Conservation (phyloP, 1,139 yeast genomes). For the Pichia sp. region DNA sequence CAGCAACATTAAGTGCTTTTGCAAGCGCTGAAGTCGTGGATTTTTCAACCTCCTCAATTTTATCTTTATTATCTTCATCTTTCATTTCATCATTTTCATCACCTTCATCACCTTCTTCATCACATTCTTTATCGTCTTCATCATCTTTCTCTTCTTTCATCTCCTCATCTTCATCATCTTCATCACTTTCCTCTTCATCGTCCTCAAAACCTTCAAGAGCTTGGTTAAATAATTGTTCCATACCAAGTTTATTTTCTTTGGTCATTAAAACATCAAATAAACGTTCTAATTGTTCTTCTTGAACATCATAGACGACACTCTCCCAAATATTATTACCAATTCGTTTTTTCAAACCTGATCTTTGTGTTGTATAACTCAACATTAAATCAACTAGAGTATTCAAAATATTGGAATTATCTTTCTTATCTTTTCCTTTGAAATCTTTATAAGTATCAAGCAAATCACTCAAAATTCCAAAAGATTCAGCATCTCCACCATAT, state of each 20-base stretch:
- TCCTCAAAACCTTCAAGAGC: conserved; percentile 44
- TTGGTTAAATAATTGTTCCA: conserved; percentile 64
- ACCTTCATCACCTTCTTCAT: conserved; percentile 33
- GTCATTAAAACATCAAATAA: conserved; percentile 64
- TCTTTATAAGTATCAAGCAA: conserved; percentile 37
- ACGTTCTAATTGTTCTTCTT: conserved; percentile 46
- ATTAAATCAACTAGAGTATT: conserved; percentile 74
- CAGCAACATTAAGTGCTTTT: conserved; percentile 44
- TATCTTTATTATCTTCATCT: conserved; percentile 36
- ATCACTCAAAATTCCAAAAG: conserved; percentile 70
- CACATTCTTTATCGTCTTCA: conserved; percentile 34
- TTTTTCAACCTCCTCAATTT: conserved; percentile 53
- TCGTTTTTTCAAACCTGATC: conserved; percentile 64
- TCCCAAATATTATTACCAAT: conserved; percentile 77
- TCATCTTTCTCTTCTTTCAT: conserved; percentile 33
- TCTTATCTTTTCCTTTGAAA: conserved; percentile 30
- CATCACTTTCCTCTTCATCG: conserved; percentile 32
- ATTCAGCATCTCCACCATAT: conserved; percentile 71
- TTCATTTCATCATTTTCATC: conserved; percentile 31
- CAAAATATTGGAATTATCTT: conserved; percentile 26
- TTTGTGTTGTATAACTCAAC: conserved; percentile 67
- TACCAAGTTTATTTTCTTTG: conserved; percentile 80
- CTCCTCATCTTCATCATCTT: conserved; percentile 34
- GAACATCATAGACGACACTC: conserved; percentile 43
- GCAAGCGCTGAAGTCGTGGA: conserved; percentile 71